Percentiles rank a stretch among this genome's conserved stretches.
Evolutionary conservation across 2,329 filamentous ascomycete species (phyloP).

Genomic region (Botrytis fabae): DNA sequence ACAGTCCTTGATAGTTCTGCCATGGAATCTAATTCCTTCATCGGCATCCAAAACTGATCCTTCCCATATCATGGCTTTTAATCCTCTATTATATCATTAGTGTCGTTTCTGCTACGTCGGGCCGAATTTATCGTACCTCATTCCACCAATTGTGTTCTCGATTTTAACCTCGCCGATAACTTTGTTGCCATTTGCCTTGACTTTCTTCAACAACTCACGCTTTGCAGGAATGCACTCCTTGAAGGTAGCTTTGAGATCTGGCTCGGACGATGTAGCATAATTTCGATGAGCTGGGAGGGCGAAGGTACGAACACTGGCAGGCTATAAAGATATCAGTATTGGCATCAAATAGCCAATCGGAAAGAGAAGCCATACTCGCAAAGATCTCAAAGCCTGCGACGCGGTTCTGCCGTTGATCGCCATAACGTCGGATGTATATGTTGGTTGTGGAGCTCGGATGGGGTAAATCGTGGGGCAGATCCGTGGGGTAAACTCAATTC

Average conservation of each 20-base stretch:
- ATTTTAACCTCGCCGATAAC: slow-evolving; percentile 90
- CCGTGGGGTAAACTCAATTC: slow-evolving; percentile 15
- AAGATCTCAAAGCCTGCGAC: slow-evolving; percentile 60
- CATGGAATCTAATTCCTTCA: slow-evolving; percentile 97
- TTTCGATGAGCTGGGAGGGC: slow-evolving; percentile 47
- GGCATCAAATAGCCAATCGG: not conserved
- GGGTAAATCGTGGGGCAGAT: slow-evolving; percentile 24
- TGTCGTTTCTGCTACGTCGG: not conserved
- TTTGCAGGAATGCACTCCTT: slow-evolving; percentile 85
- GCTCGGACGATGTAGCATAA: slow-evolving; percentile 77
- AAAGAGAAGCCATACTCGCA: slow-evolving; percentile 54
- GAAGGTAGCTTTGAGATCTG: slow-evolving; percentile 85
- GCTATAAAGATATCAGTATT: slow-evolving; percentile 29
- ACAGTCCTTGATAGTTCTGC: slow-evolving; percentile 97
- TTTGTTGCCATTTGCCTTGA: slow-evolving; percentile 82
- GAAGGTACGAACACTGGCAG: slow-evolving; percentile 40
- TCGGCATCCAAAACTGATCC: slow-evolving; percentile 95
- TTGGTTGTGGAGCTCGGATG: slow-evolving; percentile 15
- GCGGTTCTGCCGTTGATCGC: slow-evolving; percentile 63
- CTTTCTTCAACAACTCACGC: slow-evolving; percentile 87
- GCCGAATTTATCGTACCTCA: slow-evolving; percentile 59
- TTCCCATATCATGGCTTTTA: slow-evolving; percentile 99
- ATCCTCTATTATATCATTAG: slow-evolving; percentile 54
- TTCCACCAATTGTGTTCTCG: slow-evolving; percentile 90
- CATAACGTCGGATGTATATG: slow-evolving; percentile 48